Conservation (phyloP, 495 filamentous ascomycete species). For the Penicillium arizonense region DNA sequence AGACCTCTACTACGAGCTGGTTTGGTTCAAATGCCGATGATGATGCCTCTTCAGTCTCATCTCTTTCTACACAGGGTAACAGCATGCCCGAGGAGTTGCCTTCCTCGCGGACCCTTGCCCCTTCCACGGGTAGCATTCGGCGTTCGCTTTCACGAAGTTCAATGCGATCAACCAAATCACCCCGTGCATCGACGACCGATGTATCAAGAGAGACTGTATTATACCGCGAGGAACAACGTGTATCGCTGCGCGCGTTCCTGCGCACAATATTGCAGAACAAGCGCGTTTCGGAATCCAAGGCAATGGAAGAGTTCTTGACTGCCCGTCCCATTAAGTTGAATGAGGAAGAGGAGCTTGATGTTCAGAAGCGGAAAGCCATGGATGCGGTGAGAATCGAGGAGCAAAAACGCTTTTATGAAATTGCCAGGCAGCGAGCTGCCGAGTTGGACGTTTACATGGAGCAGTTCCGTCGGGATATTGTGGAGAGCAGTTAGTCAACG, state of each 20-base stretch:
- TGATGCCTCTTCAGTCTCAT: conserved; percentile 75
- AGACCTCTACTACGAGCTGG: conserved; percentile 61
- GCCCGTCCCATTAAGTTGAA: conserved; percentile 63
- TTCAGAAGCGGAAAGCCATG: conserved; percentile 72
- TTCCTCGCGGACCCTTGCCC: conserved; percentile 24
- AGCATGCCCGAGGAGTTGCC: conserved; percentile 35
- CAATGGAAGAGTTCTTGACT: conserved; percentile 80
- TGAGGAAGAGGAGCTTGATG: conserved; percentile 81
- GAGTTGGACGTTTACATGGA: conserved; percentile 99
- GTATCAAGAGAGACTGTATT: conserved; percentile 52
- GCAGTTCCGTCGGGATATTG: conserved; percentile 69
- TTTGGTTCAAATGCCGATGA: conserved; percentile 54
- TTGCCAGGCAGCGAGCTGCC: conserved; percentile 82
- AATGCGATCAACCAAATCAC: conserved; percentile 39
- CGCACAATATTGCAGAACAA: conserved; percentile 80
- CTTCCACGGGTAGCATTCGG: conserved; percentile 16
- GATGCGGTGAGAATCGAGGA: conserved; percentile 88
- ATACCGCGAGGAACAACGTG: conserved; percentile 85
- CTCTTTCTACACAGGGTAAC: conserved; percentile 61
- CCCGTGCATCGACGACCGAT: conserved; percentile 49
- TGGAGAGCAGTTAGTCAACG: conserved; percentile 66
- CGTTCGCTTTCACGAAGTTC: conserved; percentile 41
- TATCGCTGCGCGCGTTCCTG: conserved; percentile 88
- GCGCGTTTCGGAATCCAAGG: conserved; percentile 75
- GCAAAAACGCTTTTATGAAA: conserved; percentile 91